Conservation (phyloP, 257 asterid genomes). For the Fraxinus pennsylvanica region DNA sequence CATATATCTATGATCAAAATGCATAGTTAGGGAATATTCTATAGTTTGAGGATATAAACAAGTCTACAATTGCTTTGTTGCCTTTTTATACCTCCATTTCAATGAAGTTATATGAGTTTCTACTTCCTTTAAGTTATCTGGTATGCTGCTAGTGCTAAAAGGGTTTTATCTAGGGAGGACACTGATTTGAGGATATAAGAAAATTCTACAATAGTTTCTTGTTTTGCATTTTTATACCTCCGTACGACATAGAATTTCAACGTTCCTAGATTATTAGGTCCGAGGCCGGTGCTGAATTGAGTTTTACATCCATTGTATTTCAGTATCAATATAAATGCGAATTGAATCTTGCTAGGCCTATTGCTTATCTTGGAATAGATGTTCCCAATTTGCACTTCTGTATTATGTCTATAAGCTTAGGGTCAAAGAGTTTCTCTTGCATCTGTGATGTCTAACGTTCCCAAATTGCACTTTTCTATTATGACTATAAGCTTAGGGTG, state of each 20-base stretch:
- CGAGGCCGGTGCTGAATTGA: not conserved
- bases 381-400: not conserved
- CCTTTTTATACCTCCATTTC: not conserved
- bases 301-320: not conserved
- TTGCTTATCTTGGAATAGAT: not conserved
- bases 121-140: not conserved
- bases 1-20: not conserved
- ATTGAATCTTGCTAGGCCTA: not conserved
- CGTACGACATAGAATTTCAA: not conserved
- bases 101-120: not conserved
- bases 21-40: not conserved
- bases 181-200: not conserved
- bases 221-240: not conserved
- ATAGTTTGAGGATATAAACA: not conserved
- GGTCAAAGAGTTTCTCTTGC: not conserved
- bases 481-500: not conserved
- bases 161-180: not conserved
- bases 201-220: not conserved
- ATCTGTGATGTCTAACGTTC: constrained; percentile 18
- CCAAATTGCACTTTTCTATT: not conserved
- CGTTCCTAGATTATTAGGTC: not conserved
- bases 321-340: not conserved
- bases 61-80: not conserved
- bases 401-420: not conserved
- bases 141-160: not conserved